These are phyloP conservation scores for Rhizomucor miehei DNA, from an alignment of 371 early-diverging fungal genomes.

Conservation along the genomic window DNA sequence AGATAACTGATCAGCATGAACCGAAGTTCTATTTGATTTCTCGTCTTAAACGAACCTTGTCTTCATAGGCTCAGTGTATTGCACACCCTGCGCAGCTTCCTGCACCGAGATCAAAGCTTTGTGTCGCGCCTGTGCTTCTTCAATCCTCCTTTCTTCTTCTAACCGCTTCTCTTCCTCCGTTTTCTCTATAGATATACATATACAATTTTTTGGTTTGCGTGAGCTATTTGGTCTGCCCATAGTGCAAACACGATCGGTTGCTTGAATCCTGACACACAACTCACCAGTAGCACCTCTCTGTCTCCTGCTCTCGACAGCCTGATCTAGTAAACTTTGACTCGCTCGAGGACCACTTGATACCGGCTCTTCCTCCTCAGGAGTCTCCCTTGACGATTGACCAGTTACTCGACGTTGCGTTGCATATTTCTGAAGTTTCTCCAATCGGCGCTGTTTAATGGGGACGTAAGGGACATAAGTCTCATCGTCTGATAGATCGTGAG, in stretches of 20 bases:
- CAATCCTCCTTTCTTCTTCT: conserved; percentile 81
- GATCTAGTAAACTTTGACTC: conserved; percentile 78
- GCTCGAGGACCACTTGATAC: conserved; percentile 59
- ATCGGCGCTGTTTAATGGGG: conserved; percentile 72
- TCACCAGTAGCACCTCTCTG: conserved; percentile 29
- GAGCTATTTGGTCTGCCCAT: too few relatives aligned
- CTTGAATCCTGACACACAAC: too few relatives aligned
- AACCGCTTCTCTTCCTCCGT: conserved; percentile 78
- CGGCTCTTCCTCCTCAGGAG: conserved; percentile 47
- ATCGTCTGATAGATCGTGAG: conserved; percentile 11
- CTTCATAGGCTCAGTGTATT: conserved; percentile 83
- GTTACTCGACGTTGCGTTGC: conserved; percentile 35
- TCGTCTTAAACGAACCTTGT: conserved; percentile 51
- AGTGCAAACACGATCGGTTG: too few relatives aligned
- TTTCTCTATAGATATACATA: conserved; percentile 53
- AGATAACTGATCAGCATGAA: background rate
- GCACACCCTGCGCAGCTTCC: conserved; percentile 85
- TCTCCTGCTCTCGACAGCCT: conserved; percentile 72
- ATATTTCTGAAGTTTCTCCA: conserved; percentile 55
- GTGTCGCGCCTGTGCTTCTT: conserved; percentile 77
- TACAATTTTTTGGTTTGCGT: too few relatives aligned
- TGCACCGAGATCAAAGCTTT: conserved; percentile 82
- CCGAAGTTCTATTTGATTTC: background rate
- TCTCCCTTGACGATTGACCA: conserved; percentile 21
- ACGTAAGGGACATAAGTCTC: conserved; percentile 80